A percentile compares a stretch with the other conserved stretches of the same genome.
Evolutionary conservation across 495 filamentous ascomycete species (phyloP).

Genomic region (Talaromyces liani): DNA sequence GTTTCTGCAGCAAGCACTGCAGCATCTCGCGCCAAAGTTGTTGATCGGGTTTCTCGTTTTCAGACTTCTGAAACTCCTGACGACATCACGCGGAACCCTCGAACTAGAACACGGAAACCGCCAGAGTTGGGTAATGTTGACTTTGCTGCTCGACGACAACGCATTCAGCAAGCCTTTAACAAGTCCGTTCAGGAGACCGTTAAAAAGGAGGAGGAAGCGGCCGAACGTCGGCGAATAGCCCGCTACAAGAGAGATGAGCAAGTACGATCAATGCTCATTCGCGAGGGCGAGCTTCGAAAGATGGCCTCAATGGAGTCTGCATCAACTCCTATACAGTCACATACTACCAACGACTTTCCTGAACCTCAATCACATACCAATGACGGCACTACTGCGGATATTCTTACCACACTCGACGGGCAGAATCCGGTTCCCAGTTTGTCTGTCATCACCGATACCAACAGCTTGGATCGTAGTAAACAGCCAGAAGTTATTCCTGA

Average conservation of each 20-base stretch:
- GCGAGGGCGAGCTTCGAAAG: slow-evolving; percentile 21
- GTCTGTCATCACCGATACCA: not conserved
- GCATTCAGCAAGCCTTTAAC: slow-evolving; percentile 73
- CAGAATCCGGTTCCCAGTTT: not conserved
- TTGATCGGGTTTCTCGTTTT: slow-evolving; percentile 38
- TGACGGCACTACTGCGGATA: slow-evolving; percentile 13
- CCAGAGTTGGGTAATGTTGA: slow-evolving; percentile 64
- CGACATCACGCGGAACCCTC: slow-evolving; percentile 23
- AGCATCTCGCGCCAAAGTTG: slow-evolving; percentile 54
- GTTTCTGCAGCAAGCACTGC: slow-evolving; percentile 66
- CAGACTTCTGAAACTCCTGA: slow-evolving; percentile 25
- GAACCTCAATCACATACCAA: slow-evolving; percentile 5
- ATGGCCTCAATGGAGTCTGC: slow-evolving; percentile 10
- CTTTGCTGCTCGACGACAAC: slow-evolving; percentile 67
- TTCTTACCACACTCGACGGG: not conserved
- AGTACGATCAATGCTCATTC: slow-evolving; percentile 21
- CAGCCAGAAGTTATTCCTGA: not conserved
- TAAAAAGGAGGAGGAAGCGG: slow-evolving; percentile 45
- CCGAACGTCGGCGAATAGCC: slow-evolving; percentile 34
- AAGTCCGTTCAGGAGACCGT: slow-evolving; percentile 66
- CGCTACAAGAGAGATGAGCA: slow-evolving; percentile 28
- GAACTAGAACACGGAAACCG: slow-evolving; percentile 35
- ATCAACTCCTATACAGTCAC: not conserved
- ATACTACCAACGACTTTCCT: not conserved
- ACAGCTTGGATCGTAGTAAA: not conserved